phyloP scores from a whole-genome alignment of 495 filamentous ascomycete species.

The Podospora anserina region DNA sequence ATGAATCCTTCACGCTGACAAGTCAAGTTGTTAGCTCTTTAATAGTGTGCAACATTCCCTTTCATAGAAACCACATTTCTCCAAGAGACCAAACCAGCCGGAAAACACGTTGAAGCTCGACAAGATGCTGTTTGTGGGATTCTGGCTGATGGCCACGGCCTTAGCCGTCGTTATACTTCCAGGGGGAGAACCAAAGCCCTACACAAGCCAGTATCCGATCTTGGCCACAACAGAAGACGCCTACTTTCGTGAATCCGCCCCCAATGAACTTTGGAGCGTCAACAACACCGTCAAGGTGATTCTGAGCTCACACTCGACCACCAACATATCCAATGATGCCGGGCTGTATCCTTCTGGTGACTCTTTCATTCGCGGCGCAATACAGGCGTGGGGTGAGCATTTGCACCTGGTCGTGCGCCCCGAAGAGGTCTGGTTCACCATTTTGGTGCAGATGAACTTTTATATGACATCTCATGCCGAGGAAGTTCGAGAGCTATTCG shows the following conservation, averaged over 20 bases:
- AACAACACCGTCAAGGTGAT: slow-evolving; percentile 21
- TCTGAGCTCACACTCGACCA: slow-evolving; percentile 18
- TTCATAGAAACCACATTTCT: no score
- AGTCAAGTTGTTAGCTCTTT: no score
- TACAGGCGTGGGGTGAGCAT: slow-evolving; percentile 51
- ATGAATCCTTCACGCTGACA: no score
- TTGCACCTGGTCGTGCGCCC: slow-evolving; percentile 52
- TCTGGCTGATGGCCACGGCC: slow-evolving; percentile 13
- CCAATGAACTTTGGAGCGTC: slow-evolving; percentile 24
- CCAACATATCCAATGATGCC: slow-evolving; percentile 2
- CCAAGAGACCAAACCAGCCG: no score
- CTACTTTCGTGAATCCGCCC: slow-evolving; percentile 23
- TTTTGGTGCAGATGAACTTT: slow-evolving; percentile 52
- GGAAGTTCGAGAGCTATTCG: slow-evolving; percentile 42
- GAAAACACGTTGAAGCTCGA: background rate
- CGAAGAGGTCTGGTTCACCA: slow-evolving; percentile 60
- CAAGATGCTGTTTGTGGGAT: slow-evolving; percentile 13
- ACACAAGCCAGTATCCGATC: slow-evolving; percentile 5
- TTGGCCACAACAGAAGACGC: slow-evolving; percentile 1
- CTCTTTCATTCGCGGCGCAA: slow-evolving; percentile 48
- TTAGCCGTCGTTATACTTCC: slow-evolving; percentile 25
- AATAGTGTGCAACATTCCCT: no score
- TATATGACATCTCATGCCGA: slow-evolving; percentile 52
- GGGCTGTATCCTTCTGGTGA: slow-evolving; percentile 31
- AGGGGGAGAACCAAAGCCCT: slow-evolving; percentile 29